Evolutionary conservation across 106 monocot species (phyloP).

Genomic region (Gastrodia elata): DNA sequence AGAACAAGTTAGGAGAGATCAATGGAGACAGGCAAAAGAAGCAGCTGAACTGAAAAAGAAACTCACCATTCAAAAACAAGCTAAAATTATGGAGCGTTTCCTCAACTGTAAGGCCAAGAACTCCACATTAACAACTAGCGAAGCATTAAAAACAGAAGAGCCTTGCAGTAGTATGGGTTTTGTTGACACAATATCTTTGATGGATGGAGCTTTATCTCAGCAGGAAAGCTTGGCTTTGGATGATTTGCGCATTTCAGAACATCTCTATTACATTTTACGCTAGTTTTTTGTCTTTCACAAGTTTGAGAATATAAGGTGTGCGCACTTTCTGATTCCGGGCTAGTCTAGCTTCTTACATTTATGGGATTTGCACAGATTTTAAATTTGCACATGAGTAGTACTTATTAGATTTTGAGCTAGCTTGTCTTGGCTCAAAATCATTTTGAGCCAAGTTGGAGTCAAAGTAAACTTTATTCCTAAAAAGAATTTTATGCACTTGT

Average conservation of each 20-base stretch:
- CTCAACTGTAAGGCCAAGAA: conserved; percentile 32
- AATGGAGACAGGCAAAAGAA: conserved; percentile 35
- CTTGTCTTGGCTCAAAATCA: too few relatives aligned
- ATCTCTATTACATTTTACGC: too few relatives aligned
- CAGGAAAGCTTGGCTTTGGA: conserved; percentile 15
- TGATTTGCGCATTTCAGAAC: conserved; percentile 46
- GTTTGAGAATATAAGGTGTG: too few relatives aligned
- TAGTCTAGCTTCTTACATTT: too few relatives aligned
- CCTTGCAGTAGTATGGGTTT: conserved; percentile 11
- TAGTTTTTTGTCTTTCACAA: too few relatives aligned
- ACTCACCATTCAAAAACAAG: conserved; percentile 57
- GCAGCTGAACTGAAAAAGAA: conserved; percentile 45
- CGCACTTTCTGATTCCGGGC: too few relatives aligned
- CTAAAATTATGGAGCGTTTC: conserved; percentile 76
- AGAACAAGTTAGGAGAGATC: conserved; percentile 38
- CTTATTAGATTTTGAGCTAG: too few relatives aligned
- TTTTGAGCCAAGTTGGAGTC: too few relatives aligned
- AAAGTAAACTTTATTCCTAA: too few relatives aligned
- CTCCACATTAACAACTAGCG: neutral
- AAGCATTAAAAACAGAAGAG: neutral
- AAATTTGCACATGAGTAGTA: too few relatives aligned
- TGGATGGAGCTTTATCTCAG: conserved; percentile 49
- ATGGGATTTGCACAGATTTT: too few relatives aligned
- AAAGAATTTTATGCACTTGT: too few relatives aligned
- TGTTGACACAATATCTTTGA: conserved; percentile 23